phyloP scores from a whole-genome alignment of 73 alveolate species.

The Paramecium octaurelia region DNA sequence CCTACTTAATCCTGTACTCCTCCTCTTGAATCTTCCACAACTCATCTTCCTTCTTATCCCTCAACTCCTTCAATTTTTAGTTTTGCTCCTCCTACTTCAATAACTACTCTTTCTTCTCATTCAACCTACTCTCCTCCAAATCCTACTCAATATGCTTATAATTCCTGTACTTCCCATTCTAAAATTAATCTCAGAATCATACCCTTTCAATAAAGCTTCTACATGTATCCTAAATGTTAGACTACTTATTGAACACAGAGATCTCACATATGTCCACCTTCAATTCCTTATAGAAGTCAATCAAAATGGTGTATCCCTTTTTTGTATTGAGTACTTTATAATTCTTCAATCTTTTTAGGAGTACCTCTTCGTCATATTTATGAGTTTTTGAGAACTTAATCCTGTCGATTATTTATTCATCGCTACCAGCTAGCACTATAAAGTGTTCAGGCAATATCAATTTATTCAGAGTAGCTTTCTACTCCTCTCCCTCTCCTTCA shows the following conservation, averaged over 20 bases:
- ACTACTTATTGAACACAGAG: not conserved
- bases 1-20: slow-evolving; percentile 43
- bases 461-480: not conserved
- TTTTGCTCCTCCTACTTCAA: not conserved
- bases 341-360: slow-evolving; percentile 15
- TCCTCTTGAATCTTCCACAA: slow-evolving; percentile 52
- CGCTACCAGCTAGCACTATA: slow-evolving; percentile 10
- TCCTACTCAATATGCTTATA: slow-evolving; percentile 33
- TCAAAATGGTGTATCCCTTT: slow-evolving; percentile 47
- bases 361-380: slow-evolving; percentile 45
- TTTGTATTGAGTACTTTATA: slow-evolving; percentile 24
- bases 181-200: not conserved
- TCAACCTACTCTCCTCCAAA: not conserved
- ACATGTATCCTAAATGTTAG: not conserved
- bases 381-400: not conserved
- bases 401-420: slow-evolving; percentile 50
- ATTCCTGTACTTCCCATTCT: slow-evolving; percentile 58
- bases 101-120: not conserved
- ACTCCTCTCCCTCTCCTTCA: slow-evolving; percentile 20
- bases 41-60: slow-evolving; percentile 51
- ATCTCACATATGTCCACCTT: slow-evolving; percentile 19
- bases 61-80: slow-evolving; percentile 8
- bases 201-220: slow-evolving; percentile 61
- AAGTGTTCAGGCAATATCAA: slow-evolving; percentile 32
- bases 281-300: slow-evolving; percentile 41